Conservation (phyloP, 805 yeast species). For the Metschnikowia lochheadii region DNA sequence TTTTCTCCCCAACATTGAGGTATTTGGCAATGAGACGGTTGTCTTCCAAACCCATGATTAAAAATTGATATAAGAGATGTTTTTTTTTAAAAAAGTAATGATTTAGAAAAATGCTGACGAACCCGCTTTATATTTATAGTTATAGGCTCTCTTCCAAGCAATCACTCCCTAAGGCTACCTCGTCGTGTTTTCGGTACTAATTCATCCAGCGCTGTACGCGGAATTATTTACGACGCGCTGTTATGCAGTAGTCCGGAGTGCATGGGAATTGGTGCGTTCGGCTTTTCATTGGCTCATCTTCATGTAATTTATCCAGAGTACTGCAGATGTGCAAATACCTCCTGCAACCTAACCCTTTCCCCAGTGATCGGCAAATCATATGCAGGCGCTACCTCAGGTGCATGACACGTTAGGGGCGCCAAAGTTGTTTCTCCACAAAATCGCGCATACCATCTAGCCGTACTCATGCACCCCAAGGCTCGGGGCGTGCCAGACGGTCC, state of each 20-base stretch:
- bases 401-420: not conserved
- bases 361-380: not conserved
- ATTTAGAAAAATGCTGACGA: not conserved
- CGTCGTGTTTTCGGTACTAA: not conserved
- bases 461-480: not conserved
- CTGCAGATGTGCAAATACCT: not conserved
- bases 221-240: not conserved
- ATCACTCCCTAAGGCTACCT: not conserved
- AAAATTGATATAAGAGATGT: not conserved
- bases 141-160: not conserved
- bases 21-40: conserved; percentile 27
- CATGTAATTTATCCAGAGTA: not conserved
- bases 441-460: conserved; percentile 1
- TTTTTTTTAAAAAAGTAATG: not conserved
- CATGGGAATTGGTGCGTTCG: not conserved
- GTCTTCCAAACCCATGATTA: conserved; percentile 38
- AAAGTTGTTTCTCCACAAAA: not conserved
- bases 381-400: not conserved
- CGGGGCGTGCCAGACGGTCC: not conserved
- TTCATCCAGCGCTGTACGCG: not conserved
- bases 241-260: not conserved
- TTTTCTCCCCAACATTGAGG: conserved; percentile 44
- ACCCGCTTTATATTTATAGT: not conserved
- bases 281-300: not conserved
- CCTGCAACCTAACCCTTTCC: not conserved